Conservation (phyloP, 768 basidiomycete species). For the Mycena amicta region DNA sequence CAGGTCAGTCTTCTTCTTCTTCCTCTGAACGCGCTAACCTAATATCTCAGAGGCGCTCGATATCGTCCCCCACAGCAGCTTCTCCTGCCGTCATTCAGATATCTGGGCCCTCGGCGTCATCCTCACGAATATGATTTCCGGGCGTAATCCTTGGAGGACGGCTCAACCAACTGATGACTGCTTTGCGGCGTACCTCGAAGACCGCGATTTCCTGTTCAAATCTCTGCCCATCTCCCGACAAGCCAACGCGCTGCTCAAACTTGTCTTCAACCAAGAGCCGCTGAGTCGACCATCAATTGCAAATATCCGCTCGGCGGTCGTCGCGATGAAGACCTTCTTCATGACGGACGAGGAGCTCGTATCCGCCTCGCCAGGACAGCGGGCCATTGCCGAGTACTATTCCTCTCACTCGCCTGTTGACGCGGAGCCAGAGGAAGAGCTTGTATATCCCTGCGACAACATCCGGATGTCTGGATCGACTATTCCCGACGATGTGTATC, state of each 20-base stretch:
- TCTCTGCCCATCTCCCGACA: constrained; percentile 74
- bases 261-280: constrained; percentile 73
- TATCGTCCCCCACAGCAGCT: constrained; percentile 43
- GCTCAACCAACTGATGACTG: constrained; percentile 68
- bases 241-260: constrained; percentile 67
- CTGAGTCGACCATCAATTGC: constrained; percentile 60
- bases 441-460: constrained; percentile 5
- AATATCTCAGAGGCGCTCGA: constrained; percentile 55
- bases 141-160: constrained; percentile 76
- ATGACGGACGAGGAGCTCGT: constrained; percentile 51
- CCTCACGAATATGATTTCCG: constrained; percentile 79
- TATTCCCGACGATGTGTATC: constrained; percentile 40
- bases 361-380: constrained; percentile 23
- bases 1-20: constrained; percentile 46
- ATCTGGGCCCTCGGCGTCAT: constrained; percentile 81
- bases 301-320: constrained; percentile 59
- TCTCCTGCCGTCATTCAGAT: constrained; percentile 67
- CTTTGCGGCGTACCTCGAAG: constrained; percentile 63
- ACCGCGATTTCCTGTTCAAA: constrained; percentile 63
- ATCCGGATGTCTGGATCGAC: constrained; percentile 22
- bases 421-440: constrained; percentile 6
- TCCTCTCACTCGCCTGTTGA: constrained; percentile 5
- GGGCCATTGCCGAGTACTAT: constrained; percentile 27
- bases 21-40: constrained; percentile 22
- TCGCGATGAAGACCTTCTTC: constrained; percentile 62